Evolutionary conservation across 805 yeast genomes (phyloP).

Genomic region (Saccharomyces kudriavzevii): DNA sequence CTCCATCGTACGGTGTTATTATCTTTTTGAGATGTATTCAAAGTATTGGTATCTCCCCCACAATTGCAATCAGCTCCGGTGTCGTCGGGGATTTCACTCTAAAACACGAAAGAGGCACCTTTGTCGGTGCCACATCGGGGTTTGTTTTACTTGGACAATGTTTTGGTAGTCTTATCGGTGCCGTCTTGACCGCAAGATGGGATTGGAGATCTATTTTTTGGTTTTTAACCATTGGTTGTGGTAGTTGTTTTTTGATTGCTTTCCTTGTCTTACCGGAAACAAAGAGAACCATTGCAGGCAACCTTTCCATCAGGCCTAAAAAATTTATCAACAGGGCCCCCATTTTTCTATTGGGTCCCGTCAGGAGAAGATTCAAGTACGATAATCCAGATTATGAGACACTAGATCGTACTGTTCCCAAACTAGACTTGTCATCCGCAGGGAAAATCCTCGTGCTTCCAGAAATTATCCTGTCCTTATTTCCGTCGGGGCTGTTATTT

Average conservation of each 20-base stretch:
- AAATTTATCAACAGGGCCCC: constrained; percentile 38
- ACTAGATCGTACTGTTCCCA: constrained; percentile 17
- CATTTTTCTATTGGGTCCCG: constrained; percentile 25
- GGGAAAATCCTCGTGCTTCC: constrained; percentile 37
- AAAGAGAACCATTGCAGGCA: constrained; percentile 60
- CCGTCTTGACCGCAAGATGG: constrained; percentile 34
- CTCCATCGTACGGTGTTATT: constrained; percentile 50
- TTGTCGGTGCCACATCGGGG: constrained; percentile 59
- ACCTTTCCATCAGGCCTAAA: constrained; percentile 54
- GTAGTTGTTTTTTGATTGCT: constrained; percentile 33
- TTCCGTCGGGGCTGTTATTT: constrained; percentile 56
- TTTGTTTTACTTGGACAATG: constrained; percentile 65
- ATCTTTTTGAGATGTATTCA: constrained; percentile 60
- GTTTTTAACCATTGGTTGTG: constrained; percentile 61
- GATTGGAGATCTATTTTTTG: constrained; percentile 76
- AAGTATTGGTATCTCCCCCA: constrained; percentile 66
- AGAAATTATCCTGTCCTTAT: constrained; percentile 42
- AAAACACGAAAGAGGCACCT: constrained; percentile 57
- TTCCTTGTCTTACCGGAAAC: constrained; percentile 61
- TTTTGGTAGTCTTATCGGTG: constrained; percentile 61
- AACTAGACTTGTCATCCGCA: constrained; percentile 31
- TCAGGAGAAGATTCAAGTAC: constrained; percentile 18
- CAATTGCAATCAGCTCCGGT: constrained; percentile 61
- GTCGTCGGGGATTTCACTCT: constrained; percentile 65
- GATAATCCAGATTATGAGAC: constrained; percentile 28